Evolutionary conservation across 2,329 filamentous ascomycete genomes (phyloP).

Genomic region (Ophidiomyces ophidiicola): DNA sequence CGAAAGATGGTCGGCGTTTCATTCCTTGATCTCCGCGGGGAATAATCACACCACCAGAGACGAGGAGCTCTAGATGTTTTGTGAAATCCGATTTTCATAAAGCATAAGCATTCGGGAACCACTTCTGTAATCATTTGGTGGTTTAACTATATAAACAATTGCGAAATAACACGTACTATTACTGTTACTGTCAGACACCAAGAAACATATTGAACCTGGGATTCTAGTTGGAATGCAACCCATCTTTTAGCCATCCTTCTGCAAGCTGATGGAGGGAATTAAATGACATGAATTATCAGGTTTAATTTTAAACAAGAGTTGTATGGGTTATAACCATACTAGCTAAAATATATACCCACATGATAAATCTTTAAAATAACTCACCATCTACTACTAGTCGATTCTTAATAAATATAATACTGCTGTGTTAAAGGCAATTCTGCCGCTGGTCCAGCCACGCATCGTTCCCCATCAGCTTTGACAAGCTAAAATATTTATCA

Average conservation of each 20-base stretch:
- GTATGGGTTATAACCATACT: not conserved
- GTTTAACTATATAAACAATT: too few relatives aligned
- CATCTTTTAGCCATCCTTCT: too few relatives aligned
- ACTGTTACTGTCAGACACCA: too few relatives aligned
- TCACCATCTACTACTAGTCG: not conserved
- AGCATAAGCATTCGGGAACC: too few relatives aligned
- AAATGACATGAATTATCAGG: too few relatives aligned
- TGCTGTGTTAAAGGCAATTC: conserved; percentile 63
- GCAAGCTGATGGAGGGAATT: too few relatives aligned
- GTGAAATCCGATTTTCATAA: too few relatives aligned
- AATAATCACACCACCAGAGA: conserved; percentile 34
- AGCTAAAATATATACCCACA: not conserved
- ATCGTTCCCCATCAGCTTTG: conserved; percentile 67
- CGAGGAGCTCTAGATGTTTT: conserved; percentile 26
- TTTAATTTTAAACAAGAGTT: too few relatives aligned
- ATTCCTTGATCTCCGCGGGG: conserved; percentile 34
- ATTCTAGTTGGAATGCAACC: too few relatives aligned
- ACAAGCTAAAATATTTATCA: too few relatives aligned
- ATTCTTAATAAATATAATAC: conserved; percentile 60
- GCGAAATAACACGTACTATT: too few relatives aligned
- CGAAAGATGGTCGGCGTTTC: conserved; percentile 30
- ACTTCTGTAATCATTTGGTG: not conserved
- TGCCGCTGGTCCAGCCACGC: conserved; percentile 58
- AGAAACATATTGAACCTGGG: too few relatives aligned
- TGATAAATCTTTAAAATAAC: not conserved